These are phyloP conservation scores for Zymoseptoria passerinii DNA, from an alignment of 2,329 filamentous ascomycete genomes.

Conservation along the genomic window DNA sequence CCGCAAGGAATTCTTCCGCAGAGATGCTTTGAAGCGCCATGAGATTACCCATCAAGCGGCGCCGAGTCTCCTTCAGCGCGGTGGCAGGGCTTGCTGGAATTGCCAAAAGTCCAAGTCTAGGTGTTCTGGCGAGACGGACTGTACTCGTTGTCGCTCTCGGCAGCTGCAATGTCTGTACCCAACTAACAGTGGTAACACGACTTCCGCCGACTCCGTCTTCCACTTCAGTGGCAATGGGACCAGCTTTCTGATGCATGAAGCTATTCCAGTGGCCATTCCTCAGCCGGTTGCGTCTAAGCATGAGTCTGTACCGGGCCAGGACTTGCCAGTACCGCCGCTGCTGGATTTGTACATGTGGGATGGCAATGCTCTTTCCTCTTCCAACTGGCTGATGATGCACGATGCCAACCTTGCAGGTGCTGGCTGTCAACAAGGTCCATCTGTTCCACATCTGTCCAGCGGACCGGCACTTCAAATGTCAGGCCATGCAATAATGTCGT, in stretches of 20 bases:
- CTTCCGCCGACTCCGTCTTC: not conserved
- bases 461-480: not conserved
- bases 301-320: not conserved
- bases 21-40: conserved; percentile 23
- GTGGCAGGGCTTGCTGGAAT: conserved; percentile 22
- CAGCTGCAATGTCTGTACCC: conserved; percentile 22
- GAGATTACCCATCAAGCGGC: conserved; percentile 18
- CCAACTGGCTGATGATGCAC: conserved; percentile 15
- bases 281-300: not conserved
- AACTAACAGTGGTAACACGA: conserved; percentile 3
- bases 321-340: not conserved
- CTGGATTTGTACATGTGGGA: conserved; percentile 14
- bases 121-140: conserved; percentile 25
- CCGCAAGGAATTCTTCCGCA: conserved; percentile 19
- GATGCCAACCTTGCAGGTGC: not conserved
- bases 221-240: not conserved
- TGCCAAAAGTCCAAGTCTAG: conserved; percentile 25
- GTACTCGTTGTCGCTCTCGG: conserved; percentile 21
- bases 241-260: conserved; percentile 6
- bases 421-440: conserved; percentile 2
- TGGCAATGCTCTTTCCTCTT: conserved; percentile 11
- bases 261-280: conserved; percentile 1
- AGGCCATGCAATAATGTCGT: not conserved
- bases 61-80: conserved; percentile 14
- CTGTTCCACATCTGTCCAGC: not conserved